Evolutionary conservation across 2,329 filamentous ascomycete species (phyloP), one percentile per base, ranked within the genome.

Genomic region (Hypoxylon sp.): DNA sequence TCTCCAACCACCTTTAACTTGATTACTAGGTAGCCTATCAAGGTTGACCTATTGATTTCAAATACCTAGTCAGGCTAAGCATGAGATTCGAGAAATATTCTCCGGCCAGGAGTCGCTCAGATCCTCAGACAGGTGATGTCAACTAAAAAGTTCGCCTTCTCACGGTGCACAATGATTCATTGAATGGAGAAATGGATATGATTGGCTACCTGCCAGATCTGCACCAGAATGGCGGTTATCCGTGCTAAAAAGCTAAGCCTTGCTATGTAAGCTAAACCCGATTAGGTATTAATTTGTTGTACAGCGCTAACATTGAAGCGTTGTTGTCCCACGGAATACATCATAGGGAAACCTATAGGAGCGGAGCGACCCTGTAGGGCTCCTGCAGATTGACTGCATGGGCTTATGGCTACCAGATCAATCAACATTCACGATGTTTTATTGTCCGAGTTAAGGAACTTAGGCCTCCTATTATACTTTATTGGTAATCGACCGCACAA

Each of bases 121-220:
- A 41, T 56, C 38, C 38, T 45, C 14, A 28, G 41, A 45, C 34
- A 5, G 23, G 41, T 57, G 53, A 57, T 57, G 53, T 57, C 53
- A 57, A 25, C 21, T 13, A n/a, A 30, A 30, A 7, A 28, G 45
- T 49, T 28, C 45, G 21, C 14, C 45, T n/a, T 48, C 45, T 30
- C 45, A 28, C n/a, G 45, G 21, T 49, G 25, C 45, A 28, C 23
- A 25, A 48, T 41, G 38, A 19, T 17, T 41, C 38, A 43, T n/a
- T n/a, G n/a, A 21, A 7, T 4, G 17, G n/a, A n/a, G n/a, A n/a
- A 21, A 21, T 11, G 9, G 17, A 43, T 43, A 4, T 43, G 38
- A 43, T 17, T 43, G 38, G 38, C n/a, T 19, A 2, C 2, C 17
- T 21, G 7, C 38, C 1, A 43, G 38, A 43, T 43, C 17, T 11